Evolutionary conservation across 495 filamentous ascomycete genomes (phyloP), one percentile per base, ranked within the genome.

Genomic region (Thermochaetoides thermophila): DNA sequence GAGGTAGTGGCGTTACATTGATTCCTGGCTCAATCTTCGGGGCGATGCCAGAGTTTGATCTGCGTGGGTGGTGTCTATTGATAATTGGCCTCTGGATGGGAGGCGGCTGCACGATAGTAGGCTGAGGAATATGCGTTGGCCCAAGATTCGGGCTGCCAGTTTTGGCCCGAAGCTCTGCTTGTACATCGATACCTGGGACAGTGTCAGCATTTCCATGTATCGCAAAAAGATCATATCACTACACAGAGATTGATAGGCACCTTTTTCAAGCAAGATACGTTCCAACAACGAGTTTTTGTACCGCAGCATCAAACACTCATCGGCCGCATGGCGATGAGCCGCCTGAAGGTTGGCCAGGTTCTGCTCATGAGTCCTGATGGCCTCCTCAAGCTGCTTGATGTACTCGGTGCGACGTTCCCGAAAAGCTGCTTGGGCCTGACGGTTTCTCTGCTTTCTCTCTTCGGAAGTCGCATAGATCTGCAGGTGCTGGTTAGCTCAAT

Each of bases 381-480:
- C 94, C 33, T 83, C 82, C 57, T 97, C 89, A 8, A 97, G 71
- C 56, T 97, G 91, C 61, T 95, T 95, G 64, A 97, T 97, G 55
- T 97, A 97, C 63, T 97, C 89, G 17, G 91, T 96, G 40, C 89
- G 76, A 39, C 89, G 76, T 56, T 97, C 89, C 29, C 89, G 77
- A 50, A 97, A 97, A 18, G 89, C 89, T 28, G 89, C 89, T 56
- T 97, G 89, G 18, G 89, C 89, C 59, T 96, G 91, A 41, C 89
- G 72, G 50, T 97, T 97, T 43, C 91, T 75, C 61, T 95, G 89
- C 63, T 97, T 96, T 48, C 89, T 72, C 59, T 96, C 91, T 57
- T 97, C 89, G 7, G 89, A 95, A 18, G 89, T 97, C 14, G 89
- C 89, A 66, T 97, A 97, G 30, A 95, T 93, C 85, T 91, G 48